Percentiles rank a stretch among this genome's conserved stretches.
Evolutionary conservation across 1,139 yeast genomes (phyloP).

Genomic region (Meyerozyma guilliermondii): DNA sequence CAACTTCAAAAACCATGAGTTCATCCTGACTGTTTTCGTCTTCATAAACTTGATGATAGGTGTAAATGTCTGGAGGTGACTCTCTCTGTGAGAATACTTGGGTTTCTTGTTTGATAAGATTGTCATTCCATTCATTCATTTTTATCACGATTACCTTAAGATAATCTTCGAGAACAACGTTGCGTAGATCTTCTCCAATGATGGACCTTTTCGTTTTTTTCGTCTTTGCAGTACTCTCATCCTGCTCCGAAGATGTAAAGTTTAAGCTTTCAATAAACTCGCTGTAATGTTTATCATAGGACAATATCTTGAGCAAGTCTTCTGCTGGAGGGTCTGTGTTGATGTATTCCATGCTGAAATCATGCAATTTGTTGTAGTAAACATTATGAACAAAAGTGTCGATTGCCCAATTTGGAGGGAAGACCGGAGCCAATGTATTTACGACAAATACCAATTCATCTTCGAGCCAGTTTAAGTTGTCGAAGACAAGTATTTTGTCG

Average conservation of each 20-base stretch:
- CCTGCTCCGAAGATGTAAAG: constrained; percentile 12
- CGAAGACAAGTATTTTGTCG: constrained; percentile 55
- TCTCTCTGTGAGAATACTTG: constrained; percentile 56
- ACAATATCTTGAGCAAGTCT: constrained; percentile 57
- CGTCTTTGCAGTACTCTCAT: constrained; percentile 21
- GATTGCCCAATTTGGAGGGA: constrained; percentile 69
- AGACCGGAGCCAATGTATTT: constrained; percentile 53
- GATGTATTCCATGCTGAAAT: constrained; percentile 56
- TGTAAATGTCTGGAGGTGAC: constrained; percentile 62
- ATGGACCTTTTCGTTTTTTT: constrained; percentile 46
- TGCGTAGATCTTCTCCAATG: constrained; percentile 68
- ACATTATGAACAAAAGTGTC: constrained; percentile 57
- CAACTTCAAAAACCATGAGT: constrained; percentile 56
- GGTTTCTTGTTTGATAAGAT: constrained; percentile 61
- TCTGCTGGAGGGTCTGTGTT: constrained; percentile 71
- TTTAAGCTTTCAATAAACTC: constrained; percentile 29
- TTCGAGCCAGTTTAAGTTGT: constrained; percentile 78
- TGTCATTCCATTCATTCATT: constrained; percentile 78
- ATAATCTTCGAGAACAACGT: constrained; percentile 63
- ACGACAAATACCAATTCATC: constrained; percentile 69
- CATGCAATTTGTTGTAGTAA: constrained; percentile 65
- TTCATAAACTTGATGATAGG: constrained; percentile 36
- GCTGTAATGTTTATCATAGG: constrained; percentile 68
- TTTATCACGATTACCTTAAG: constrained; percentile 61
- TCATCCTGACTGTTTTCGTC: constrained; percentile 48